These are phyloP conservation scores for Lactarius sanguifluus DNA, from an alignment of 768 basidiomycete species.

Conservation along the genomic window DNA sequence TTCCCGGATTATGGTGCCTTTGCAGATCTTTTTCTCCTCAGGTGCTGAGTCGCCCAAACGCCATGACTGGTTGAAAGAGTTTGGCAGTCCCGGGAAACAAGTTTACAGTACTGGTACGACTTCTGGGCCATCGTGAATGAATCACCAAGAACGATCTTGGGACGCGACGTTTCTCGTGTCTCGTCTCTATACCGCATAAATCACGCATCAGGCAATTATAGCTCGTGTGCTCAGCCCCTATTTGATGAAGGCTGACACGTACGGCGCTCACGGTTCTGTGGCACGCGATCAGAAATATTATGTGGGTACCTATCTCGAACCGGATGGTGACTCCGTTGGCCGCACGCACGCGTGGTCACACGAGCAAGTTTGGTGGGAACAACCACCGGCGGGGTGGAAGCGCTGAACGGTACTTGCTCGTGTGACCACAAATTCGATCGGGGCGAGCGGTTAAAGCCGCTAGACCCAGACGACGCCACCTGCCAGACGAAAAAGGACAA, in stretches of 20 bases:
- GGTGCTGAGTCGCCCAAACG: neutral
- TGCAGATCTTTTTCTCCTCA: neutral
- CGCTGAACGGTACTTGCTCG: neutral
- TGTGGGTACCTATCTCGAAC: neutral
- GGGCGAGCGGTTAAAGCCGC: neutral
- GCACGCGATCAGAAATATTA: neutral
- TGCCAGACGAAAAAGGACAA: neutral
- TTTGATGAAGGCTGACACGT: neutral
- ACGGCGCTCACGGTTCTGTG: neutral
- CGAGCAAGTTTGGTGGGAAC: neutral
- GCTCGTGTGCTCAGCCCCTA: neutral
- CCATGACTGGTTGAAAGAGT: neutral
- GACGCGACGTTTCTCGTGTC: neutral
- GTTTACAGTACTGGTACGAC: neutral
- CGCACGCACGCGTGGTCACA: neutral
- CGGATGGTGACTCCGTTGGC: neutral
- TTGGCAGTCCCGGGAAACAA: neutral
- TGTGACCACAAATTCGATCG: neutral
- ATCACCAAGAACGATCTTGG: neutral
- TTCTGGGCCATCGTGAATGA: neutral
- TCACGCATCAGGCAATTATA: neutral
- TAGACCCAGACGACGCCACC: neutral
- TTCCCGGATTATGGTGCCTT: neutral
- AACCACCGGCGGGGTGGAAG: neutral
- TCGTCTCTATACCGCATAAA: conserved; percentile 1